Base-by-base conservation (phyloP, 2,329 filamentous ascomycete species). In the Exophiala lecanii-corni region DNA sequence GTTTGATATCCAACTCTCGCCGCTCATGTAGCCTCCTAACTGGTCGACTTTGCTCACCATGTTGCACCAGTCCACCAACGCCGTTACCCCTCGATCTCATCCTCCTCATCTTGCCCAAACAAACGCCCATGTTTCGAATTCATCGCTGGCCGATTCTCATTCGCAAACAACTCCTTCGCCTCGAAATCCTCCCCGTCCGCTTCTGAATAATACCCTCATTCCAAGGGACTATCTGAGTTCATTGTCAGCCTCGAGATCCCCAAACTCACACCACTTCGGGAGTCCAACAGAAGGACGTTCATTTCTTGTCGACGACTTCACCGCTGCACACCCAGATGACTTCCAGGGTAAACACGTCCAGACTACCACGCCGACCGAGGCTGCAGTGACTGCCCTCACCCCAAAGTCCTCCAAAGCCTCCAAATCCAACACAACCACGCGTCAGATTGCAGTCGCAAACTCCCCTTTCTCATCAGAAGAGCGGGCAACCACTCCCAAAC, bases 161-260 rank as follows among this genome's bases (percentile, higher is more conserved):
- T 34, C 49, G 17, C 37, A 45, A 20, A 18, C 35, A n/a, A n/a
- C n/a, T n/a, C 23, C 23, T 7, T 26, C 23, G 23, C 23, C 23
- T 34, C 47, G 37, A 30, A 43, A 40, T 20, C 48, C 41, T 17
- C 32, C 40, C 34, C 40, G 45, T 15, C 34, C 41, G 18, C 25
- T 50, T 16, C 40, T 54, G 39, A 43, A 43, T 40, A 56, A 51
- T 45, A 59, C 58, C 49, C 51, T 65, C 23, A 62, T 64, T 39
- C 58, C 63, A 39, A 58, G 62, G 42, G 61, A 66, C 51, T 63
- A 62, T 50, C 39, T 63, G 49, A 53, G 50, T 40, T 48, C 59
- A 41, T 58, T 38, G 9, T 38, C 44, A 33, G 43, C 58, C 50
- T 55, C 60, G 19, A 45, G 39, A 23, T 39, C 49, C 6, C 33